These are phyloP conservation scores for Knoxia roxburghii DNA, from an alignment of 257 asterid genomes.

Conservation along the genomic window DNA sequence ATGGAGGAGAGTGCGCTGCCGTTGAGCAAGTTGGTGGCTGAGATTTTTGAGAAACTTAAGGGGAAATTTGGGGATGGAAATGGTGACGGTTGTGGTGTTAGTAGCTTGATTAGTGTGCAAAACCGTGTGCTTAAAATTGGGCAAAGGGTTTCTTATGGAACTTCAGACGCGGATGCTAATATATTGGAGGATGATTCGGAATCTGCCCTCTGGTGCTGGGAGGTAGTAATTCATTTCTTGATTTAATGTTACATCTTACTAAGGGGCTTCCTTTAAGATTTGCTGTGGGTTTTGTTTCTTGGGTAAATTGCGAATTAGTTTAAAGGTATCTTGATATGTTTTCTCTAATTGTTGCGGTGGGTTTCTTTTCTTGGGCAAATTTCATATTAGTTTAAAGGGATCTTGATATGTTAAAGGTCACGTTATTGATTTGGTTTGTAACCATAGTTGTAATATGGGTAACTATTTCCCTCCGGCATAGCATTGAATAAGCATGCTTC, in stretches of 20 bases:
- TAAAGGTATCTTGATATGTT: neutral
- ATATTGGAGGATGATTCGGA: slow-evolving; percentile 79
- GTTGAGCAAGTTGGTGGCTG: slow-evolving; percentile 61
- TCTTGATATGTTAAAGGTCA: no score
- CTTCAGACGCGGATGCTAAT: slow-evolving; percentile 59
- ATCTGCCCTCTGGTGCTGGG: slow-evolving; percentile 90
- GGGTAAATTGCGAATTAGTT: neutral
- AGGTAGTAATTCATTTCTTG: slow-evolving; percentile 37
- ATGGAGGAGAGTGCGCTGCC: slow-evolving; percentile 82
- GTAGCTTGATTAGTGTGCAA: slow-evolving; percentile 61
- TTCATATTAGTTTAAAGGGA: no score
- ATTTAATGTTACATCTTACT: neutral
- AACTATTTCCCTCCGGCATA: no score
- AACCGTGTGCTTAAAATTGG: slow-evolving; percentile 61
- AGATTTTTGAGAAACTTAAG: slow-evolving; percentile 47
- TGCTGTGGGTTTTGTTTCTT: neutral
- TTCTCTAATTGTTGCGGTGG: no score
- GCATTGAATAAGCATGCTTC: neutral
- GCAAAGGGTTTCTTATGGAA: slow-evolving; percentile 69
- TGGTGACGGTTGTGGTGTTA: slow-evolving; percentile 21
- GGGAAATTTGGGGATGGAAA: slow-evolving; percentile 27
- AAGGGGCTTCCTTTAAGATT: neutral
- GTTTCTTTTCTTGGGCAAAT: no score
- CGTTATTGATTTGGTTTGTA: no score
- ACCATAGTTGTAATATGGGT: no score